Evolutionary conservation across 1,139 yeast genomes (phyloP), one percentile per base, ranked within the genome.

Genomic region (Pichia sp.): DNA sequence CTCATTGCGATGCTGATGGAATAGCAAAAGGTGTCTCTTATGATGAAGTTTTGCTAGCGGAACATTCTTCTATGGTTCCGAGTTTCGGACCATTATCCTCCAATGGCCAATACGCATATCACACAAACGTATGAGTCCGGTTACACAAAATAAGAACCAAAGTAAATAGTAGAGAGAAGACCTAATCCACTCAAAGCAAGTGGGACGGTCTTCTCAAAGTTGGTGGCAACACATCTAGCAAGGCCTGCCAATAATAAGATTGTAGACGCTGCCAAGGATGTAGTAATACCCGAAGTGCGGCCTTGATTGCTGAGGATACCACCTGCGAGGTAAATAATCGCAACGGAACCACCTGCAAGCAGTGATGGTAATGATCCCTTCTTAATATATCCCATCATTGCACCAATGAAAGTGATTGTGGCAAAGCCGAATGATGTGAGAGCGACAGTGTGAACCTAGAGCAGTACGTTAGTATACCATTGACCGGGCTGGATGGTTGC

Each of bases 281-380:
- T 55, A 55, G 84, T 91, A 47, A 87, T 67, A 23, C 96, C 96
- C 62, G 74, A 75, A 55, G 83, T 86, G 42, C 76, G 77, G 55
- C 85, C 84, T 41, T 77, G 64, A 45, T 74, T 71, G 46, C 85
- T 66, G 48, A 87, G 66, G 59, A 84, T 83, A 24, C 94, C 96
- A 1, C 95, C 81, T 39, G 68, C 56, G 16, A 86, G 93, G 58
- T 77, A 88, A 29, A 81, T 58, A 5, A 74, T 67, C 10, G 93
- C 76, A 46, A 86, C 67, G 0, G 80, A 64, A 9, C 79, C 52
- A 22, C 96, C 96, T 3, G 93, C 94, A 30, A 77, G 62, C 38
- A 87, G 67, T 0, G 96, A 86, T 17, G 95, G 94, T 25, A 79
- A 52, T 3, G 95, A 84, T 13, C 80, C 73, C 53, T 81, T 81